Percentiles rank a stretch among this genome's conserved stretches.
Evolutionary conservation across 768 basidiomycete genomes (phyloP).

Genomic region (Tylopilus sp.): DNA sequence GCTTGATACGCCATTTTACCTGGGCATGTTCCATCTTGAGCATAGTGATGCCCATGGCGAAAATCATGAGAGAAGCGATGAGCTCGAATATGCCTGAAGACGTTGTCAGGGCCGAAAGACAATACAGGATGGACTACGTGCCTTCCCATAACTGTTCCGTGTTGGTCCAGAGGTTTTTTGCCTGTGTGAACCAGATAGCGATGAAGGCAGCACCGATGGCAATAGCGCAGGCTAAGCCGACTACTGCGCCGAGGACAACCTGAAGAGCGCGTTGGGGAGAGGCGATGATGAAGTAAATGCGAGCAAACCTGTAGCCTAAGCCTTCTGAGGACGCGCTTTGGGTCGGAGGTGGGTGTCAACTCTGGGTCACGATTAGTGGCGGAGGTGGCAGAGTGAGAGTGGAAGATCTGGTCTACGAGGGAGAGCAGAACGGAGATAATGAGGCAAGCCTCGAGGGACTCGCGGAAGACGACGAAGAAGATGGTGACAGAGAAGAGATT

Average conservation of each 20-base stretch:
- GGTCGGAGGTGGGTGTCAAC: conserved; percentile 32
- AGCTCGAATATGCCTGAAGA: conserved; percentile 61
- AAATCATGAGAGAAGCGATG: conserved; percentile 77
- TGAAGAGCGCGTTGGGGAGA: conserved; percentile 23
- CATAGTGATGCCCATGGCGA: conserved; percentile 92
- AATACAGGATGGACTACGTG: conserved; percentile 15
- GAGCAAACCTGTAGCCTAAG: conserved; percentile 60
- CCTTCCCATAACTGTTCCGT: conserved; percentile 95
- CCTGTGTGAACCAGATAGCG: conserved; percentile 92
- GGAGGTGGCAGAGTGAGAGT: conserved; percentile 5
- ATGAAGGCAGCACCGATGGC: conserved; percentile 91
- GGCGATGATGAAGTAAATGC: neutral
- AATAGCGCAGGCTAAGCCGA: conserved; percentile 76
- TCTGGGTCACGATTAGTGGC: conserved; percentile 6
- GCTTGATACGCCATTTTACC: conserved; percentile 92
- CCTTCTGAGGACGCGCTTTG: conserved; percentile 56
- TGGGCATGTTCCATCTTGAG: conserved; percentile 93
- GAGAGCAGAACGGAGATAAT: conserved; percentile 90
- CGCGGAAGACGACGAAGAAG: conserved; percentile 95
- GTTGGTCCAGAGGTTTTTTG: conserved; percentile 76
- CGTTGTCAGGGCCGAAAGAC: neutral
- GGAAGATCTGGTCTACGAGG: conserved; percentile 83
- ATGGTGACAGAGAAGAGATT: conserved; percentile 87
- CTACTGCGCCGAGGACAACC: conserved; percentile 72
- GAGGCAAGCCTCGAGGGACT: conserved; percentile 89